Percentiles rank a stretch among this genome's conserved stretches.
These are phyloP conservation scores for Fraxinus floribunda DNA, from an alignment of 305 asterid genomes.

Conservation along the genomic window DNA sequence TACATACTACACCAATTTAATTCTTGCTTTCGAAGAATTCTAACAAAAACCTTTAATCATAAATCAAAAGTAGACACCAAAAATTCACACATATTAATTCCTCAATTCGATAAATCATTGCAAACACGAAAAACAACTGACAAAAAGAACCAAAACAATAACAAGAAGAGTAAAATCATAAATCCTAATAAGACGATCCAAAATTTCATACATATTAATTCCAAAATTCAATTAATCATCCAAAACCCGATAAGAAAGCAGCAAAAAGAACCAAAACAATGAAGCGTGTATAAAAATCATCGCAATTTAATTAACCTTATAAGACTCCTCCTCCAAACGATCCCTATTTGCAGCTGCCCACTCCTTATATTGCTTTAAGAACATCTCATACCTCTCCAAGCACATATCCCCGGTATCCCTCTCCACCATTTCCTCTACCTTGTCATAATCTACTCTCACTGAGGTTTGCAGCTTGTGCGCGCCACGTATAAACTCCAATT, in stretches of 20 bases:
- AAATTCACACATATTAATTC: not conserved
- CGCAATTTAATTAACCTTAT: conserved; percentile 51
- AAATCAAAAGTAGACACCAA: not conserved
- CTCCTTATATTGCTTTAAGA: conserved; percentile 80
- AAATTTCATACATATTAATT: not conserved
- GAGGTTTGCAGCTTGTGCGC: conserved; percentile 62
- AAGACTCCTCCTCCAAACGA: conserved; percentile 79
- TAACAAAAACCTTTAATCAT: not conserved
- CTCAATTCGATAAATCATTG: not conserved
- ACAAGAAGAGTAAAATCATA: conserved; percentile 11
- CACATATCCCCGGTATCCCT: conserved; percentile 50
- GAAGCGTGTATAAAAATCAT: not conserved
- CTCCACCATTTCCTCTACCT: conserved; percentile 52
- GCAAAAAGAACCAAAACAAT: conserved; percentile 6
- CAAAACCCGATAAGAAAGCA: not conserved
- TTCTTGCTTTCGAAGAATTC: conserved; percentile 1
- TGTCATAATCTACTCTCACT: conserved; percentile 57
- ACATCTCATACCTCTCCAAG: conserved; percentile 76
- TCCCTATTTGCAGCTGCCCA: conserved; percentile 84
- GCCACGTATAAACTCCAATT: conserved; percentile 81
- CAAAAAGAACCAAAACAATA: conserved; percentile 6
- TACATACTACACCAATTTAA: conserved; percentile 1
- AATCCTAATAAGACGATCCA: not conserved
- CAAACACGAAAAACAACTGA: not conserved
- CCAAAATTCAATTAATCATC: not conserved